phyloP scores from a whole-genome alignment of 345 rosid species.

The Linum usitatissimum region DNA sequence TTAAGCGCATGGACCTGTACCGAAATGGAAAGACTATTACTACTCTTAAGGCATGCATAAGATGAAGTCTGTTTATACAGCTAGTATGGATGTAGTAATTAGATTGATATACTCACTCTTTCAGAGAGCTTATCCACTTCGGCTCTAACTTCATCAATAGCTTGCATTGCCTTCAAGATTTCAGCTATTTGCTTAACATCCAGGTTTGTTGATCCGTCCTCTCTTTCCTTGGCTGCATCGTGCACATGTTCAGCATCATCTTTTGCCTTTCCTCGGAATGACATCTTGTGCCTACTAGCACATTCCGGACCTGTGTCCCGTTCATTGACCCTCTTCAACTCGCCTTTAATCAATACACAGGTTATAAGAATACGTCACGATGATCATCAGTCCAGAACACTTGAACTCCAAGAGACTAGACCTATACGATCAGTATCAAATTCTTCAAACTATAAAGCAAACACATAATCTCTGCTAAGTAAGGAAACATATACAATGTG shows the following conservation, averaged over 20 bases:
- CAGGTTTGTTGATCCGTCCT: background rate
- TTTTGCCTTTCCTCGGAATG: constrained; percentile 72
- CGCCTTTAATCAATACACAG: constrained; percentile 30
- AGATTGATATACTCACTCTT: constrained; percentile 32
- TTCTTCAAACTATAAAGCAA: background rate
- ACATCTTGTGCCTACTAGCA: constrained; percentile 30
- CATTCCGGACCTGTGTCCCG: constrained; percentile 41
- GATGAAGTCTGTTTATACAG: background rate
- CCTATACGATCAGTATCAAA: background rate
- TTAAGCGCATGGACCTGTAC: constrained; percentile 58
- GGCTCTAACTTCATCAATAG: constrained; percentile 36
- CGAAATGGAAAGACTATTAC: constrained; percentile 1
- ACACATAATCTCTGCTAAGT: background rate
- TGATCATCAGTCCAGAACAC: background rate
- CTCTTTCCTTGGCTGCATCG: constrained; percentile 14
- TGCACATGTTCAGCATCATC: constrained; percentile 49
- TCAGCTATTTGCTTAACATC: constrained; percentile 20
- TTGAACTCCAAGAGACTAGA: too few species aligned
- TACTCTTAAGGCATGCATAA: constrained; percentile 4
- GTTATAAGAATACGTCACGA: background rate
- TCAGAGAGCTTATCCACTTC: constrained; percentile 74
- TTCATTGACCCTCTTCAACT: constrained; percentile 46
- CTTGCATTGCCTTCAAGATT: constrained; percentile 39
- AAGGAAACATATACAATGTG: background rate
- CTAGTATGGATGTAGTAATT: background rate